phyloP scores from a whole-genome alignment of 2,329 filamentous ascomycete species.

The Parastagonospora nodorum region DNA sequence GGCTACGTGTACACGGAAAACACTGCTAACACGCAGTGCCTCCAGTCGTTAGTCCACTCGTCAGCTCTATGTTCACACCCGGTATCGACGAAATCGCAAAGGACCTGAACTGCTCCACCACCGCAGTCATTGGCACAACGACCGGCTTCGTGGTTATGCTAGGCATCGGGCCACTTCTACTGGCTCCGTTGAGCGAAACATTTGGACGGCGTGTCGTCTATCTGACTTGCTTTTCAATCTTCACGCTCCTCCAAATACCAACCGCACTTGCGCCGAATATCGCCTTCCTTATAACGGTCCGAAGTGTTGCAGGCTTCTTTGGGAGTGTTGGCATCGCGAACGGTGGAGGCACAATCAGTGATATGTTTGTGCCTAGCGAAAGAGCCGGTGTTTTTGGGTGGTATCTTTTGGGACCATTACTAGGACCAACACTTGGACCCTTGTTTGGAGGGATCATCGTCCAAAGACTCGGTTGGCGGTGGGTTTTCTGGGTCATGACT shows the following conservation, averaged over 20 bases:
- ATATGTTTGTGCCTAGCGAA: slow-evolving; percentile 56
- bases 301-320: slow-evolving; percentile 56
- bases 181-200: slow-evolving; percentile 54
- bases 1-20: neutral
- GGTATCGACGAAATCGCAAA: slow-evolving; percentile 57
- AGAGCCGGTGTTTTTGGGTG: slow-evolving; percentile 54
- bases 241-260: slow-evolving; percentile 54
- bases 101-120: slow-evolving; percentile 49
- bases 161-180: slow-evolving; percentile 53
- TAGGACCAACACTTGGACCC: slow-evolving; percentile 51
- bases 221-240: slow-evolving; percentile 51
- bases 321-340: slow-evolving; percentile 57
- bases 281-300: slow-evolving; percentile 49
- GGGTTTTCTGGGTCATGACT: slow-evolving; percentile 55
- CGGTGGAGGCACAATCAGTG: slow-evolving; percentile 58
- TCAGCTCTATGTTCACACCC: slow-evolving; percentile 58
- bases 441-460: slow-evolving; percentile 53
- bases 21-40: neutral
- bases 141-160: slow-evolving; percentile 58
- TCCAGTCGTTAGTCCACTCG: slow-evolving; percentile 53
- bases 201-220: slow-evolving; percentile 54
- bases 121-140: slow-evolving; percentile 55
- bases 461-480: slow-evolving; percentile 53
- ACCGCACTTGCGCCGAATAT: slow-evolving; percentile 56
- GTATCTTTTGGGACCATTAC: slow-evolving; percentile 52